Conservation (phyloP, 306 rosid genomes). For the Lathyrus tuberosus region DNA sequence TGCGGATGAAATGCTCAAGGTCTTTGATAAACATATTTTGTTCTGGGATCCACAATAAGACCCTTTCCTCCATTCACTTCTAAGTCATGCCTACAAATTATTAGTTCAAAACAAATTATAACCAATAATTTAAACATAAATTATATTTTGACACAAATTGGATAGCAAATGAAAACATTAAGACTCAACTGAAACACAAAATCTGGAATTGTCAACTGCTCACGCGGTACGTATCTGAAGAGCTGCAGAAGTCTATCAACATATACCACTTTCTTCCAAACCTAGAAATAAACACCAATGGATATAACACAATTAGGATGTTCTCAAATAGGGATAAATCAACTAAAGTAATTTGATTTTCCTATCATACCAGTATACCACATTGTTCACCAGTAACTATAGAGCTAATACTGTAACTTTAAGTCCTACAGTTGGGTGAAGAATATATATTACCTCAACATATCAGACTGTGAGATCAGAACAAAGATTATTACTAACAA, state of each 20-base stretch:
- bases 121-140: too few relatives aligned
- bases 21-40: conserved; percentile 88
- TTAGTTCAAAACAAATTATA: too few relatives aligned
- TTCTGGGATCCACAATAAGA: conserved; percentile 85
- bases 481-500: conserved; percentile 28
- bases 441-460: conserved; percentile 84
- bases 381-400: conserved; percentile 76
- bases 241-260: too few relatives aligned
- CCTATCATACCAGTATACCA: conserved; percentile 65
- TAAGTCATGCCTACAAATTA: conserved; percentile 81
- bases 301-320: too few relatives aligned
- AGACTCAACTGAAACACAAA: too few relatives aligned
- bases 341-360: conserved; percentile 19
- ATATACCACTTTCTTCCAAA: too few relatives aligned
- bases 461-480: conserved; percentile 47
- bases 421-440: conserved; percentile 91
- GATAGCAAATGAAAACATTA: too few relatives aligned
- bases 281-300: too few relatives aligned
- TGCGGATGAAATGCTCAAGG: conserved; percentile 47
- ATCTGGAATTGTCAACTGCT: too few relatives aligned
- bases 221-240: too few relatives aligned
- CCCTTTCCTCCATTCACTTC: conserved; percentile 99
- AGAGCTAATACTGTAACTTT: conserved; percentile 77
- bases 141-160: too few relatives aligned
- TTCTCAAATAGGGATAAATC: too few relatives aligned